A percentile compares a stretch with the other conserved stretches of the same genome.
These are phyloP conservation scores for Periconia sp. DNA, from an alignment of 2,329 filamentous ascomycete genomes.

Conservation along the genomic window DNA sequence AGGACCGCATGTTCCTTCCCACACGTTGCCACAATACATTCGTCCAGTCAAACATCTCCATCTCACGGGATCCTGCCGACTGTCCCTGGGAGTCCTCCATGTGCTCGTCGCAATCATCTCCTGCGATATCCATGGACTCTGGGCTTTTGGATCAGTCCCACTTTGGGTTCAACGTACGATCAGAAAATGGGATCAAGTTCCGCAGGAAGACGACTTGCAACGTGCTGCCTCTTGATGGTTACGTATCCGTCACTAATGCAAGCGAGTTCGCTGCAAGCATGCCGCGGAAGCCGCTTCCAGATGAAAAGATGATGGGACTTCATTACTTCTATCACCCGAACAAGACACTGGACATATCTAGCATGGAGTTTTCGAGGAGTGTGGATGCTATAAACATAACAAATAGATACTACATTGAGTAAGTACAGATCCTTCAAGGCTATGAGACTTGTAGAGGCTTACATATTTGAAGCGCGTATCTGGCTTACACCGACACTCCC, in stretches of 20 bases:
- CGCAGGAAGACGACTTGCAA: conserved; percentile 12
- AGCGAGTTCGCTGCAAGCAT: too few species aligned
- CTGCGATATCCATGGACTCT: conserved; percentile 17
- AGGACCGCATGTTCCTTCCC: not conserved
- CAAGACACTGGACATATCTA: too few species aligned
- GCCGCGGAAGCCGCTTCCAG: not conserved
- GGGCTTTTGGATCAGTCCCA: conserved; percentile 14
- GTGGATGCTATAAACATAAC: too few species aligned
- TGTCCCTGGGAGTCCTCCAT: conserved; percentile 8
- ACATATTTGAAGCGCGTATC: too few species aligned
- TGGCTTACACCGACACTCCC: too few species aligned
- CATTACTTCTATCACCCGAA: too few species aligned
- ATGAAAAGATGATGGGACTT: not conserved
- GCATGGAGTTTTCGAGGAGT: too few species aligned
- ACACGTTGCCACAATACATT: conserved; percentile 7
- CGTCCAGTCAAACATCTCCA: conserved; percentile 1
- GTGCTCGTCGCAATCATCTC: conserved; percentile 6
- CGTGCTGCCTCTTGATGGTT: conserved; percentile 2
- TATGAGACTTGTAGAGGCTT: too few species aligned
- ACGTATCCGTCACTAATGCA: not conserved
- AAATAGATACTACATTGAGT: too few species aligned
- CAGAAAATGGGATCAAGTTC: conserved; percentile 8
- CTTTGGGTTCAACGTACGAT: conserved; percentile 11
- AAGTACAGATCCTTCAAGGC: too few species aligned
- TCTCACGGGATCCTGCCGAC: not conserved